Conservation (phyloP, 495 filamentous ascomycete genomes). For the Xylaria longipes region DNA sequence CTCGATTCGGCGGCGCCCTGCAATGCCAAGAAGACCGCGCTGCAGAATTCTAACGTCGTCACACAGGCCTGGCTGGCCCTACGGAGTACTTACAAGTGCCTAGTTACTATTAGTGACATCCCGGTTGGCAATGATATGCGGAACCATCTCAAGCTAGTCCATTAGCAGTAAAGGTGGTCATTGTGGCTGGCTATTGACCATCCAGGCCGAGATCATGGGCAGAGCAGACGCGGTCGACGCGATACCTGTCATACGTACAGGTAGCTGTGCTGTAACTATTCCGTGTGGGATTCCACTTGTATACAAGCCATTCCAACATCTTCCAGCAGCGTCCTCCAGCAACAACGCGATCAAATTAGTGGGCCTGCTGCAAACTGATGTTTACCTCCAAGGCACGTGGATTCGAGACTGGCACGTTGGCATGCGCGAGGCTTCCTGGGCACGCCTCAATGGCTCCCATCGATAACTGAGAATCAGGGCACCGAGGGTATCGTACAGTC, state of each 20-base stretch:
- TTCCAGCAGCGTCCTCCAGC: not conserved
- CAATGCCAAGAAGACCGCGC: slow-evolving; percentile 26
- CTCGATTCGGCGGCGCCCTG: slow-evolving; percentile 13
- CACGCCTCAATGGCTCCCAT: slow-evolving; percentile 2
- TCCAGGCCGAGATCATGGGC: not conserved
- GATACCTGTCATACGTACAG: not conserved
- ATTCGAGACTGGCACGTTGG: not conserved
- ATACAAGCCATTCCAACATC: not conserved
- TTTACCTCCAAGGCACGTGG: slow-evolving; percentile 7
- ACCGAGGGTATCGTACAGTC: not conserved
- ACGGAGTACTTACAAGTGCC: not conserved
- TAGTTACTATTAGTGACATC: not conserved
- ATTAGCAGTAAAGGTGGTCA: not conserved
- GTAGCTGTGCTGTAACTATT: not conserved
- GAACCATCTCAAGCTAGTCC: not conserved
- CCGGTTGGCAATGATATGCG: not conserved
- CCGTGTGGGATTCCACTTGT: not conserved
- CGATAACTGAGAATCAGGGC: not conserved
- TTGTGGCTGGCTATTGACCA: not conserved
- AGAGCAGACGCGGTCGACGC: not conserved
- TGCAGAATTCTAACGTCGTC: slow-evolving; percentile 26
- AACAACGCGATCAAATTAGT: not conserved
- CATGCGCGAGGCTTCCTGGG: not conserved
- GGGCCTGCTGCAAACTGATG: not conserved
- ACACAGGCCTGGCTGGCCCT: slow-evolving; percentile 24